Evolutionary conservation across 139 green algal species (phyloP), one percentile per base, ranked within the genome.

Genomic region (Desmodesmus armatus): DNA sequence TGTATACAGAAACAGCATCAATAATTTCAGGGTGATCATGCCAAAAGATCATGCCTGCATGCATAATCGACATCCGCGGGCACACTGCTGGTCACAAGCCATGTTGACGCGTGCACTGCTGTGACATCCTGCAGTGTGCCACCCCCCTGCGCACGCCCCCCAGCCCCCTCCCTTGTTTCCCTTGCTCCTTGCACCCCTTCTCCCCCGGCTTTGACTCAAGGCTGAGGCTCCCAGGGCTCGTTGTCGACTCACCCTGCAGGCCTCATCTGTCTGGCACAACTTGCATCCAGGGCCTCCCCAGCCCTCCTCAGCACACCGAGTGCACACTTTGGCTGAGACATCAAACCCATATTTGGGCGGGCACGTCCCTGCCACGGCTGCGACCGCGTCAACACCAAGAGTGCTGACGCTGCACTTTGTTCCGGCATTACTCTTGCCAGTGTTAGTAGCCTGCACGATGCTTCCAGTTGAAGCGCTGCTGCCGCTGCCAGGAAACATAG

Each of bases 271-370:
- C n/a, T 67, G 43, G 73, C 91, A 94, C 19, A 83, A 41, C 27
- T 88, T 78, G 80, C 91, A 94, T 35, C 49, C 58, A 17, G 76
- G 73, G 13, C 91, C 91, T 29, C 31, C 43, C 80, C 83, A 94
- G 33, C 83, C 91, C 19, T 15, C n/a, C n/a, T n/a, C 39, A 6
- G 51, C 47, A 40, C 81, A 87, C 41, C 53, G 66, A 25, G 9
- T 39, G 53, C 81, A 87, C 0, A 70, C 41, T 55, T 82, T 81
- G 81, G 27, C 47, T 2, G 44, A 49, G 29, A 87, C 53, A 39
- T 87, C 53, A 47, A n/a, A 87, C 6, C 81, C 81, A 27, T 71
- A 87, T 70, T 49, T 66, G 37, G 40, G 33, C 25, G 81, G 81
- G 29, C 81, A 87, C 2, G 73, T 41, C 27, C 81, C 81, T 4